phyloP scores from a whole-genome alignment of 306 rosid species.

The Hippophae tibetana region DNA sequence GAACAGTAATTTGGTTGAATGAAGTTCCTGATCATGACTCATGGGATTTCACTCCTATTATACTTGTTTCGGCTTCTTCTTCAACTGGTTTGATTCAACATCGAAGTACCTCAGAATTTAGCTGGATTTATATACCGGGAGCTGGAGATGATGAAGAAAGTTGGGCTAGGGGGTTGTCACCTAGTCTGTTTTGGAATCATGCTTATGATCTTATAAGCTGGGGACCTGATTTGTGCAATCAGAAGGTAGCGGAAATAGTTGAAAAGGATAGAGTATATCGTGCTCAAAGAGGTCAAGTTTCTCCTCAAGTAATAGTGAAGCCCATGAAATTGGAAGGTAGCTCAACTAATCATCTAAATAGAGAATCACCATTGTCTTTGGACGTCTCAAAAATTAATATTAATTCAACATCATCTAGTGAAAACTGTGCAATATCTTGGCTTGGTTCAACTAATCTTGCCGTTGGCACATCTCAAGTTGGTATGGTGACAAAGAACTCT shows the following conservation, averaged over 20 bases:
- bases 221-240: constrained; percentile 73
- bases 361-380: constrained; percentile 19
- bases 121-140: constrained; percentile 88
- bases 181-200: constrained; percentile 61
- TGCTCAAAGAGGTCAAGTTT: constrained; percentile 57
- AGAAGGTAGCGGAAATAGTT: constrained; percentile 63
- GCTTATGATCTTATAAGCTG: constrained; percentile 63
- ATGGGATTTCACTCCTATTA: constrained; percentile 90
- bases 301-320: constrained; percentile 58
- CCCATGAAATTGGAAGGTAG: constrained; percentile 26
- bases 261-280: constrained; percentile 64
- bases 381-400: constrained; percentile 25
- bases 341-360: constrained; percentile 21
- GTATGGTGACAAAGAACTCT: constrained; percentile 29
- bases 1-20: constrained; percentile 77
- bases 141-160: constrained; percentile 97
- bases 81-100: constrained; percentile 37
- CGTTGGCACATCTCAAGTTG: constrained; percentile 48
- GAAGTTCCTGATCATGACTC: constrained; percentile 87
- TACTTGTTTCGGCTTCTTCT: constrained; percentile 72
- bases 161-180: constrained; percentile 84
- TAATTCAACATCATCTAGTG: constrained; percentile 14
- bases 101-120: constrained; percentile 60
- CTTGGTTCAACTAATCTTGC: constrained; percentile 68
- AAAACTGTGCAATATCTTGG: constrained; percentile 39